phyloP scores from a whole-genome alignment of 495 filamentous ascomycete species.

The Aspergillus bridgeri region DNA sequence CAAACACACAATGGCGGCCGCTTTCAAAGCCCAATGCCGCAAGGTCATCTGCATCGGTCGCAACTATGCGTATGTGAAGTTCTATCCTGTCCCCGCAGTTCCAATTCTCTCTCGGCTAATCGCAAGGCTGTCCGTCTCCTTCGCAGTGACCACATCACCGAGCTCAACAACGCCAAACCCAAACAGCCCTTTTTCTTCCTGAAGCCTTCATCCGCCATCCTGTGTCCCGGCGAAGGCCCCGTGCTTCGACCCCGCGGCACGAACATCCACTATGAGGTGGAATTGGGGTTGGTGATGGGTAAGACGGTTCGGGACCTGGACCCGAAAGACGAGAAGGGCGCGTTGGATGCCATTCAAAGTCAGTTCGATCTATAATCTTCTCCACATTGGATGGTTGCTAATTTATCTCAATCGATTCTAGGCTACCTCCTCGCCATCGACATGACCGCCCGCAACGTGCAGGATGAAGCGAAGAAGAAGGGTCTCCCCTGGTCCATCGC shows the following conservation, averaged over 20 bases:
- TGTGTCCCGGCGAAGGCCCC: conserved; percentile 73
- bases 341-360: conserved; percentile 50
- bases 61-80: conserved; percentile 83
- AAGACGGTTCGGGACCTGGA: conserved; percentile 71
- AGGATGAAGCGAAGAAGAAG: conserved; percentile 95
- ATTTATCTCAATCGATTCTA: conserved; percentile 21
- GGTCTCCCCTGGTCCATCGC: conserved; percentile 93
- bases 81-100: conserved; percentile 8
- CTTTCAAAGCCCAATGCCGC: conserved; percentile 56
- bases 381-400: too few species aligned
- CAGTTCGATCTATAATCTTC: too few species aligned
- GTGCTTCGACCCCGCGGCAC: conserved; percentile 78
- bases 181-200: conserved; percentile 98
- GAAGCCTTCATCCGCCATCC: conserved; percentile 82
- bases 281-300: conserved; percentile 84
- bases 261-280: conserved; percentile 90
- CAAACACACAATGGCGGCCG: conserved; percentile 28
- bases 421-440: conserved; percentile 85
- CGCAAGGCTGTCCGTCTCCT: not conserved
- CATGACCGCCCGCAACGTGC: conserved; percentile 90
- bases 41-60: conserved; percentile 97
- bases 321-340: conserved; percentile 52
- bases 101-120: not conserved
- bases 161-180: conserved; percentile 80
- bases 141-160: conserved; percentile 83